phyloP scores from a whole-genome alignment of 352 stramenopile genomes.

The Globisporangium abappressorium region DNA sequence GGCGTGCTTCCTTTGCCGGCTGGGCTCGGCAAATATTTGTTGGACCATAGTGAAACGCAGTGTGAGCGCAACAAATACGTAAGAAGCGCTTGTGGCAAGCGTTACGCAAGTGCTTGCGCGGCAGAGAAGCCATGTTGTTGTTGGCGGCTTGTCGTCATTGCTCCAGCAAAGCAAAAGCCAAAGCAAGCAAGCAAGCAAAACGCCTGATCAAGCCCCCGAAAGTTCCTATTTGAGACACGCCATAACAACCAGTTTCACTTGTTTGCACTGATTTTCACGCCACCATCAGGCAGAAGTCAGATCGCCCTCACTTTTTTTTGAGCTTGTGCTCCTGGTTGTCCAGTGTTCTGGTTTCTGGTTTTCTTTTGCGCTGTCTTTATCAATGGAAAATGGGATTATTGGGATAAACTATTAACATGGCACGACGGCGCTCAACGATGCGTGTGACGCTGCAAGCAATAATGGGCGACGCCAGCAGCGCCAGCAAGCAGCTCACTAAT shows the following conservation, averaged over 20 bases:
- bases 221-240: not conserved
- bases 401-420: not conserved
- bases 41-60: not conserved
- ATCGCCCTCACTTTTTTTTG: not conserved
- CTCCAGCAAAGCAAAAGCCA: not conserved
- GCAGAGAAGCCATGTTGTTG: not conserved
- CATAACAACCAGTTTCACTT: no score
- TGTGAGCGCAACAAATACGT: not conserved
- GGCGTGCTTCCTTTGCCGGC: not conserved
- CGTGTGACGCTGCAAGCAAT: no score
- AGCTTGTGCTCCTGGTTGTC: not conserved
- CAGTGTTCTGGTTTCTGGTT: not conserved
- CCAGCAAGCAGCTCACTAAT: not conserved
- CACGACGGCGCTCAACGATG: no score
- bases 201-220: not conserved
- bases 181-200: not conserved
- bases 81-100: no score
- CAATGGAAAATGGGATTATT: not conserved
- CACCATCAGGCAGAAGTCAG: not conserved
- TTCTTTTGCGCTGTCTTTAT: not conserved
- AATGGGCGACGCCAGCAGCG: not conserved
- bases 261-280: no score
- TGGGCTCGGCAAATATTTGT: not conserved
- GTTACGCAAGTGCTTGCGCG: not conserved
- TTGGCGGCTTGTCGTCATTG: no score